A percentile compares a stretch with the other conserved stretches of the same genome.
Conservation (phyloP, 225 moss, liverwort and hornwort genomes). For the Polytrichum commune region DNA sequence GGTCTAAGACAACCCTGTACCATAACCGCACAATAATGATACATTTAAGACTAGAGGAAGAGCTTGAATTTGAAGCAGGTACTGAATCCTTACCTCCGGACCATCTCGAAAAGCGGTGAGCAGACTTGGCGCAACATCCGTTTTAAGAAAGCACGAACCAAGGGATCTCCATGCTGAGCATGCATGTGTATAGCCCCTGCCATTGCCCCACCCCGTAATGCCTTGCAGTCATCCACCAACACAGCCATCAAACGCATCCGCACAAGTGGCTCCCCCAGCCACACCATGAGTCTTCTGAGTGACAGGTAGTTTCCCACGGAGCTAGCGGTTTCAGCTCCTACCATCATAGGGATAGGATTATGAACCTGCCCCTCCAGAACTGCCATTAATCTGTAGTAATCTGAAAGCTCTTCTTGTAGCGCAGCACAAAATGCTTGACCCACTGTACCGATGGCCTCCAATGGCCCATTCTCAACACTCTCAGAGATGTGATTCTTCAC, state of each 20-base stretch:
- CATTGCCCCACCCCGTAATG: slow-evolving; percentile 94
- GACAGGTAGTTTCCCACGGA: slow-evolving; percentile 86
- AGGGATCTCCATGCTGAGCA: slow-evolving; percentile 91
- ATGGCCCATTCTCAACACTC: slow-evolving; percentile 89
- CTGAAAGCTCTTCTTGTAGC: slow-evolving; percentile 92
- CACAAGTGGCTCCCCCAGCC: slow-evolving; percentile 94
- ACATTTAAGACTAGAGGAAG: too few species aligned
- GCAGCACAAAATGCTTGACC: slow-evolving; percentile 99
- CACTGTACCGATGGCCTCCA: slow-evolving; percentile 95
- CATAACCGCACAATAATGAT: too few species aligned
- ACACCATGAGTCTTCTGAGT: slow-evolving; percentile 80
- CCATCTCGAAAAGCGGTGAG: slow-evolving; percentile 98
- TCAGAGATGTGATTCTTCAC: slow-evolving; percentile 93
- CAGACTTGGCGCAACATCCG: slow-evolving; percentile 91
- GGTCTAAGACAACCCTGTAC: too few species aligned
- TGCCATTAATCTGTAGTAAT: slow-evolving; percentile 97
- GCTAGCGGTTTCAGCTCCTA: slow-evolving; percentile 42
- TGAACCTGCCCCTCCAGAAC: slow-evolving; percentile 96
- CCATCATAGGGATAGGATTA: slow-evolving; percentile 87
- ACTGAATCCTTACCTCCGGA: slow-evolving; percentile 48
- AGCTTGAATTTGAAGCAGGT: too few species aligned
- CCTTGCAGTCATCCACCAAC: slow-evolving; percentile 97
- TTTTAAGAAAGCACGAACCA: slow-evolving; percentile 83
- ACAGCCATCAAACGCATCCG: slow-evolving; percentile 99
- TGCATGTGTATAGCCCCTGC: slow-evolving; percentile 99